Conservation (phyloP, 495 filamentous ascomycete genomes). For the Tricharina praecox region DNA sequence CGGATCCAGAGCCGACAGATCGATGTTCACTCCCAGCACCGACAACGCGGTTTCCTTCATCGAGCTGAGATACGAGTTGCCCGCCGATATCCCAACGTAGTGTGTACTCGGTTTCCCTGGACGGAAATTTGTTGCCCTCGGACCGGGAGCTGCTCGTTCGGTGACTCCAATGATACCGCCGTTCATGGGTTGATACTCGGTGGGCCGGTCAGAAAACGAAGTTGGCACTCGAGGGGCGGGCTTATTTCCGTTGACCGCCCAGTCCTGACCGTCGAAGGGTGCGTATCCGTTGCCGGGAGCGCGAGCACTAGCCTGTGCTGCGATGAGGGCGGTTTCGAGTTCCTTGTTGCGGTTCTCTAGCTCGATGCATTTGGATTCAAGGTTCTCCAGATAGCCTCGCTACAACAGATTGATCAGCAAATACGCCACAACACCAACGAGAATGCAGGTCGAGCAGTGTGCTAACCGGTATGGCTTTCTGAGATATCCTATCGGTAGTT, state of each 20-base stretch:
- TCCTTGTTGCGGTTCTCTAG: conserved; percentile 42
- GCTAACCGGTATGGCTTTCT: conserved; percentile 44
- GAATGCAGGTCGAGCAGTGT: background rate
- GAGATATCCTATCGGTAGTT: conserved; percentile 77
- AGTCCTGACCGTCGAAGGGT: conserved; percentile 3
- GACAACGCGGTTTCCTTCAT: conserved; percentile 58
- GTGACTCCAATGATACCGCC: background rate
- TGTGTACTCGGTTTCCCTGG: conserved; percentile 43
- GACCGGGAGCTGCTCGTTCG: background rate
- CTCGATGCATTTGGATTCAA: conserved; percentile 40
- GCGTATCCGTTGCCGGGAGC: background rate
- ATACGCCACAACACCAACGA: background rate
- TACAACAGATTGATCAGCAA: background rate
- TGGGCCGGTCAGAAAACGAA: background rate
- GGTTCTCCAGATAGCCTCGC: conserved; percentile 54
- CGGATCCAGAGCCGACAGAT: conserved; percentile 52
- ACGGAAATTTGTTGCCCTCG: conserved; percentile 29
- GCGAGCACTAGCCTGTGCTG: background rate
- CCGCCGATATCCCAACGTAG: conserved; percentile 53
- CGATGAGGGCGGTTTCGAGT: conserved; percentile 28
- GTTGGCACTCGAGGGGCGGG: background rate
- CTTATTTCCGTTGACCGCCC: background rate
- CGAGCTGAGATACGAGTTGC: conserved; percentile 48
- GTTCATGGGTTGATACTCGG: conserved; percentile 3
- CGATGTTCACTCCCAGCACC: conserved; percentile 59